phyloP scores from a whole-genome alignment of 148 eudicot genomes.

The Pouteria glomerata region DNA sequence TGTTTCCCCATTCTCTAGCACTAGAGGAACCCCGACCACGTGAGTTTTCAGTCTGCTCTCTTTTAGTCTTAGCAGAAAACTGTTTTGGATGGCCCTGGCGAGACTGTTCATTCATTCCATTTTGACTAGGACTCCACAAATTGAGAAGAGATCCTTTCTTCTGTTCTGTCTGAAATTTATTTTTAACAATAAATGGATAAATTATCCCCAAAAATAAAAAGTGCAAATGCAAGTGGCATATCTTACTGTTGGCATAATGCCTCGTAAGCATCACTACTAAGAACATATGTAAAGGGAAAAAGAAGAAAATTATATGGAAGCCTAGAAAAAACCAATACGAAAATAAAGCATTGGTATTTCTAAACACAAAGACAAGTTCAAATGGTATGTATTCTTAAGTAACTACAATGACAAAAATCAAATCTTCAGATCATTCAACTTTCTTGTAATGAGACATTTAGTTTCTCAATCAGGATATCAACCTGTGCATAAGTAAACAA shows the following conservation, averaged over 20 bases:
- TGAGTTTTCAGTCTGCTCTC: constrained; percentile 16
- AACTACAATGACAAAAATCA: no score
- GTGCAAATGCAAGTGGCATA: neutral
- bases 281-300: neutral
- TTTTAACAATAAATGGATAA: no score
- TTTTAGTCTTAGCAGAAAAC: constrained; percentile 2
- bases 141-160: neutral
- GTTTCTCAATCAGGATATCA: no score
- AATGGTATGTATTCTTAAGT: no score
- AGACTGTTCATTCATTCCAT: constrained; percentile 10
- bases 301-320: neutral
- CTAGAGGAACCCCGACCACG: constrained; percentile 65
- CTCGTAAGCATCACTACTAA: neutral
- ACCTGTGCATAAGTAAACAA: no score
- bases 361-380: no score
- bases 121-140: neutral
- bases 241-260: neutral
- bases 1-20: constrained; percentile 59
- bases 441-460: no score
- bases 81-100: constrained; percentile 22
- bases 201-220: no score
- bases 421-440: no score
- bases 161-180: neutral
- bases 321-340: neutral
- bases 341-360: neutral